Conservation (phyloP, 345 rosid species). For the Syzygium aqueum region DNA sequence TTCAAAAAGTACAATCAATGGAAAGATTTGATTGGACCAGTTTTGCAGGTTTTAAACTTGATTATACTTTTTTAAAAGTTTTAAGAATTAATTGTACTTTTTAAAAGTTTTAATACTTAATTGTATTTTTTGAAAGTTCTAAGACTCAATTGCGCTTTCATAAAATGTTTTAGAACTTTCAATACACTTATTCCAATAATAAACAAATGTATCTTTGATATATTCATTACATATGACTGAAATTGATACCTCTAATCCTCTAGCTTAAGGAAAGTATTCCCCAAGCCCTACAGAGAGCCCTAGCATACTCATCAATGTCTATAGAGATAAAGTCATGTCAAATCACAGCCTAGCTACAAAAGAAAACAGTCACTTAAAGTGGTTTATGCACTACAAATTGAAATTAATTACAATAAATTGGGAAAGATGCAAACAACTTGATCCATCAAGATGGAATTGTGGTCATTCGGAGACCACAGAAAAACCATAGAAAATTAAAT, state of each 20-base stretch:
- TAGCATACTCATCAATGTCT: neutral
- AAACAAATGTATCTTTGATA: neutral
- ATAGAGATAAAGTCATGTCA: neutral
- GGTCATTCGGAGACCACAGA: neutral
- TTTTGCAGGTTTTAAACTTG: too few species aligned
- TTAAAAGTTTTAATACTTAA: too few species aligned
- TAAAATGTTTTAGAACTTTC: too few species aligned
- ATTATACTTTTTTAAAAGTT: too few species aligned
- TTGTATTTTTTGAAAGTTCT: too few species aligned
- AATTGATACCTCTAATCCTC: neutral
- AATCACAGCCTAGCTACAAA: neutral
- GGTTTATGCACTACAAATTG: neutral
- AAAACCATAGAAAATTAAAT: neutral
- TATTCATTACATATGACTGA: neutral
- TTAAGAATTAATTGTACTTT: too few species aligned
- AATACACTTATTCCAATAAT: too few species aligned
- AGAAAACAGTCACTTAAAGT: neutral
- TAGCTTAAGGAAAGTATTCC: neutral
- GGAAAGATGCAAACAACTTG: neutral
- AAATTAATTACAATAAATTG: too few species aligned
- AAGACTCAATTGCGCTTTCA: too few species aligned
- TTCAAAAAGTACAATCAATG: too few species aligned
- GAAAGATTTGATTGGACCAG: too few species aligned
- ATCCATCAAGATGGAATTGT: neutral
- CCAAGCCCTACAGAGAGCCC: neutral